These are phyloP conservation scores for Syzygium oleosum DNA, from an alignment of 345 rosid genomes.

Conservation along the genomic window DNA sequence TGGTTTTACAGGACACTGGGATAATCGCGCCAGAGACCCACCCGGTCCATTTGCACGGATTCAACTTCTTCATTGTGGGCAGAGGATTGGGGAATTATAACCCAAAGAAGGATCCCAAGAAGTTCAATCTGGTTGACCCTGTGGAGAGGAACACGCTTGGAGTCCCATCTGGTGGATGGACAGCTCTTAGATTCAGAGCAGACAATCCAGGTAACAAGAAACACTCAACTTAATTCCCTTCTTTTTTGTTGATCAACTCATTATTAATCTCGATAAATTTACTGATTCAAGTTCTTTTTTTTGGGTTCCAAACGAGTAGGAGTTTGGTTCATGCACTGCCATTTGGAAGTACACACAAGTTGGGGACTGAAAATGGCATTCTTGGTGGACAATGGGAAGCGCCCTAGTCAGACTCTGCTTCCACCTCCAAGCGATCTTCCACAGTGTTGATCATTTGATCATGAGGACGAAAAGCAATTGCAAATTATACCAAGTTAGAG, in stretches of 20 bases:
- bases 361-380: conserved; percentile 42
- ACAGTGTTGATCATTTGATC: neutral
- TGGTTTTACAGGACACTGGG: conserved; percentile 36
- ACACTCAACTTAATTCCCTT: neutral
- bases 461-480: neutral
- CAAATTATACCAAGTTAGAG: neutral
- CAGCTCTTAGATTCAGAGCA: conserved; percentile 60
- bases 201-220: conserved; percentile 58
- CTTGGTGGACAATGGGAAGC: conserved; percentile 29
- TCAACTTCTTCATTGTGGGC: conserved; percentile 28
- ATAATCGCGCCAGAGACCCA: conserved; percentile 28
- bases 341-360: conserved; percentile 31
- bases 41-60: conserved; percentile 32
- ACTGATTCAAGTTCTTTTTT: neutral
- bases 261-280: neutral
- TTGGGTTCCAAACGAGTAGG: conserved; percentile 7
- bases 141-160: conserved; percentile 74
- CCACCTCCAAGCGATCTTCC: conserved; percentile 36
- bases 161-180: conserved; percentile 75
- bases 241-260: neutral
- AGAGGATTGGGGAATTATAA: conserved; percentile 24
- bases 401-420: conserved; percentile 18
- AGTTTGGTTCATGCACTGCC: conserved; percentile 36
- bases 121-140: conserved; percentile 58
- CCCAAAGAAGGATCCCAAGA: conserved; percentile 18